Evolutionary conservation across 208 protist species (phyloP), one percentile per base, ranked within the genome.

Genomic region (Trypanosoma cruzi): DNA sequence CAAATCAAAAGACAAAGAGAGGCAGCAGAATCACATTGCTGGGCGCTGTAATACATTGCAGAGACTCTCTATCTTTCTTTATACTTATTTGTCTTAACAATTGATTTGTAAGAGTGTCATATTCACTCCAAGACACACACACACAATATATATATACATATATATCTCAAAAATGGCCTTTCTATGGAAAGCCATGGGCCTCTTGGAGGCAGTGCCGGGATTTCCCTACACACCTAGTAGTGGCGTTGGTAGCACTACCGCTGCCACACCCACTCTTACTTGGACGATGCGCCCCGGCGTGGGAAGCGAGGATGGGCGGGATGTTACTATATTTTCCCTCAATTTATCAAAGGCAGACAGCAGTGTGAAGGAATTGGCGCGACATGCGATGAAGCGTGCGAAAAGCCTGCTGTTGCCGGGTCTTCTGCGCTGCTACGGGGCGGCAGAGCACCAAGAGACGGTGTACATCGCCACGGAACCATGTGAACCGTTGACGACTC

Each of bases 401-500:
- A 93, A 94, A 57, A 93, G 85, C 28, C 69, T 97, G 26, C 64
- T 89, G 52, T 75, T 95, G 16, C 89, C 88, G 0, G 89, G 89
- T 29, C 57, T 93, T 28, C 81, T 97, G 7, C 80, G 82, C 13
- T 95, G 88, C 62, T 68, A 85, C 60, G 89, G 81, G 11, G 88
- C 79, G 4, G 76, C 64, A 0, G 92, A 95, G 75, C 79, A 94
- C 57, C 50, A 82, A 46, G 79, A 90, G 58, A 85, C 79, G 18
- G 48, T 94, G 8, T 94, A 97, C 77, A 86, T 97, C 34, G 92
- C 90, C 20, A 95, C 82, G 18, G 89, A 97, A 74, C 69, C 61
- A 42, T 94, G 88, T 36, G 68, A 84, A 31, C 70, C 92, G 31
- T 72, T 96, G 36, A 64, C 48, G 32, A 50, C 73, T 5, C 77